phyloP scores from a whole-genome alignment of 192 early-diverging fungal genomes.

The Entomortierella chlamydospora region DNA sequence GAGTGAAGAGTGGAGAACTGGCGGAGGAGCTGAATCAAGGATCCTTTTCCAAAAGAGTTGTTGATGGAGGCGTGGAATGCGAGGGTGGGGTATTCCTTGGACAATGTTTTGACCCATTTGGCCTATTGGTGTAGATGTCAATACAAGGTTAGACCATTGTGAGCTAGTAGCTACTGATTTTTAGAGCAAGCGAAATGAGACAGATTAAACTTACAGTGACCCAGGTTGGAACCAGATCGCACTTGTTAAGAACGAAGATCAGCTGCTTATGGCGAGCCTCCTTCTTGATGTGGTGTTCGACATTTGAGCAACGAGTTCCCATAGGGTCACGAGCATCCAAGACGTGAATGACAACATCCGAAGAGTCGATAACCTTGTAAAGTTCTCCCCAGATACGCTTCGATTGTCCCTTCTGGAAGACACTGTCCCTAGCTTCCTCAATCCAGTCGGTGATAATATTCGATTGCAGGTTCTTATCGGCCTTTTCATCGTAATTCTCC shows the following conservation, averaged over 20 bases:
- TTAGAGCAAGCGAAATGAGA: background rate
- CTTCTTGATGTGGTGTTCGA: constrained; percentile 92
- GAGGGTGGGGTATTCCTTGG: constrained; percentile 92
- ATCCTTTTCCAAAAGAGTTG: constrained; percentile 99
- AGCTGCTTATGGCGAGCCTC: constrained; percentile 97
- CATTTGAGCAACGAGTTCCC: constrained; percentile 93
- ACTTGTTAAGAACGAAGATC: constrained; percentile 97
- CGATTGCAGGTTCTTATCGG: constrained; percentile 78
- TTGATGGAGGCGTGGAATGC: constrained; percentile 99
- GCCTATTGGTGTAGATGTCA: constrained; percentile 58
- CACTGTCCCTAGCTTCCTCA: constrained; percentile 85
- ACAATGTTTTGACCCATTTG: constrained; percentile 94
- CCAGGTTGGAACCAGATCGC: constrained; percentile 99
- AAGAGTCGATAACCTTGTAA: constrained; percentile 98
- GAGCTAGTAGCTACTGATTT: no score
- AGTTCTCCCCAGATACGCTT: constrained; percentile 99
- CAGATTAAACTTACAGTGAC: constrained; percentile 74
- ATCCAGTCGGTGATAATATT: constrained; percentile 80
- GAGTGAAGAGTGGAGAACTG: constrained; percentile 95
- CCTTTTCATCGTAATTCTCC: constrained; percentile 71
- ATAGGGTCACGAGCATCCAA: constrained; percentile 98
- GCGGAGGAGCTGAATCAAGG: constrained; percentile 96
- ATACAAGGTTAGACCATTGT: background rate
- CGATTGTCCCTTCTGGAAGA: constrained; percentile 93
- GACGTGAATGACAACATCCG: constrained; percentile 95